These are phyloP conservation scores for Millerozyma acaciae DNA, from an alignment of 805 yeast species.

Conservation along the genomic window DNA sequence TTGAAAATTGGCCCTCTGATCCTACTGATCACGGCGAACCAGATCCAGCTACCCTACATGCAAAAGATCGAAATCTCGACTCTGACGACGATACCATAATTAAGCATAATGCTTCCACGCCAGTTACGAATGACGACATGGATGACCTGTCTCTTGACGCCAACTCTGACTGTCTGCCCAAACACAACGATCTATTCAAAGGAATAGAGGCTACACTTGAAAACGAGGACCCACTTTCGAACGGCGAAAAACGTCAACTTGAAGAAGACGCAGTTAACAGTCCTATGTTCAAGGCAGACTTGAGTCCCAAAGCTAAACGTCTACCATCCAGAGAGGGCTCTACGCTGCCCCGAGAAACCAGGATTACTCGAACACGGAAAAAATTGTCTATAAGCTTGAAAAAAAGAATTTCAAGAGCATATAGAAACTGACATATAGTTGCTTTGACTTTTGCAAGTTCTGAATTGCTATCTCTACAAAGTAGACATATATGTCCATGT, in stretches of 20 bases:
- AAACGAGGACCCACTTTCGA: neutral
- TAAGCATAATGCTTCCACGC: conserved; percentile 24
- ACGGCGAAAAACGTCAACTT: conserved; percentile 15
- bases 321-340: neutral
- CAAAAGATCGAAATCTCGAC: too few species aligned
- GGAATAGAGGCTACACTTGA: conserved; percentile 13
- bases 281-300: neutral
- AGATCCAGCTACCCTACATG: conserved; percentile 17
- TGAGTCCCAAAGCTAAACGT: neutral
- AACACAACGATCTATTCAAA: conserved; percentile 15
- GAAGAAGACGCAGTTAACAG: conserved; percentile 13
- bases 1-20: conserved; percentile 15
- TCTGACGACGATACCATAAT: conserved; percentile 18
- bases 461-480: too few species aligned
- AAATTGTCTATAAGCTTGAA: conserved; percentile 12
- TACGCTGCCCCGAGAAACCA: neutral
- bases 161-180: neutral
- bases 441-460: too few species aligned
- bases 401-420: conserved; percentile 10
- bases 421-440: conserved; percentile 13
- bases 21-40: conserved; percentile 1
- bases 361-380: conserved; percentile 4
- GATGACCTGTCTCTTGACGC: conserved; percentile 4
- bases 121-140: conserved; percentile 19
- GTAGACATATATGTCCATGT: too few species aligned